A percentile compares a stretch with the other conserved stretches of the same genome.
phyloP scores from a whole-genome alignment of 2,329 filamentous ascomycete genomes.

The Pseudopyricularia javanii region DNA sequence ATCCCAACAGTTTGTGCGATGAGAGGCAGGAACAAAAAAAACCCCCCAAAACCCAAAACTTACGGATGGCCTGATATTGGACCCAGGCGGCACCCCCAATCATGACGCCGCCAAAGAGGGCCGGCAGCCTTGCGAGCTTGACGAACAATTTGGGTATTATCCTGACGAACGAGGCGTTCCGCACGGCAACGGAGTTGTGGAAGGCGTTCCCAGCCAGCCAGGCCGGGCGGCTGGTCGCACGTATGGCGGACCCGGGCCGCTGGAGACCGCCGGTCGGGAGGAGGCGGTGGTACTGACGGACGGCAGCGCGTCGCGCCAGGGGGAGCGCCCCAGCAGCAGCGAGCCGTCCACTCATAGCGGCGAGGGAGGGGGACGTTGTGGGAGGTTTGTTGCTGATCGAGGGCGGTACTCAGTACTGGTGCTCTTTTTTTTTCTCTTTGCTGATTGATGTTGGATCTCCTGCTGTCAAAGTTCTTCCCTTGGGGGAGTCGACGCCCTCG shows the following conservation, averaged over 20 bases:
- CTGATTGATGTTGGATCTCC: too few species aligned
- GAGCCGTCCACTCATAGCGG: slow-evolving; percentile 59
- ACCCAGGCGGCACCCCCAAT: slow-evolving; percentile 83
- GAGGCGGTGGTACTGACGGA: slow-evolving; percentile 53
- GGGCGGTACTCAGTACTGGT: too few species aligned
- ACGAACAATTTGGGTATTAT: slow-evolving; percentile 77
- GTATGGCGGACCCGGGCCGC: slow-evolving; percentile 49
- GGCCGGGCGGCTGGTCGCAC: slow-evolving; percentile 48
- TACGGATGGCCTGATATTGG: slow-evolving; percentile 89
- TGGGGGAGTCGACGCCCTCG: too few species aligned
- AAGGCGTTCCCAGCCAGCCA: slow-evolving; percentile 77
- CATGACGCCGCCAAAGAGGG: slow-evolving; percentile 80
- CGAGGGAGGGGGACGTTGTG: background rate
- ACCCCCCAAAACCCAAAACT: slow-evolving; percentile 18
- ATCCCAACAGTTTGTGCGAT: too few species aligned
- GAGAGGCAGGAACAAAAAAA: background rate
- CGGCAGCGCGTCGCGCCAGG: slow-evolving; percentile 47
- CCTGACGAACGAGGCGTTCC: slow-evolving; percentile 52
- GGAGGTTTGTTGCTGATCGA: too few species aligned
- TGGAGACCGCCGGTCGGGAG: slow-evolving; percentile 59
- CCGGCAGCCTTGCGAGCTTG: slow-evolving; percentile 79
- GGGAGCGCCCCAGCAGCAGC: slow-evolving; percentile 62
- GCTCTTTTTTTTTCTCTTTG: too few species aligned
- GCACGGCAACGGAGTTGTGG: slow-evolving; percentile 60
- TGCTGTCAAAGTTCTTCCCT: too few species aligned